Evolutionary conservation across 2,329 filamentous ascomycete genomes (phyloP), one percentile per base, ranked within the genome.

Genomic region (Pleoardoris graminearum): DNA sequence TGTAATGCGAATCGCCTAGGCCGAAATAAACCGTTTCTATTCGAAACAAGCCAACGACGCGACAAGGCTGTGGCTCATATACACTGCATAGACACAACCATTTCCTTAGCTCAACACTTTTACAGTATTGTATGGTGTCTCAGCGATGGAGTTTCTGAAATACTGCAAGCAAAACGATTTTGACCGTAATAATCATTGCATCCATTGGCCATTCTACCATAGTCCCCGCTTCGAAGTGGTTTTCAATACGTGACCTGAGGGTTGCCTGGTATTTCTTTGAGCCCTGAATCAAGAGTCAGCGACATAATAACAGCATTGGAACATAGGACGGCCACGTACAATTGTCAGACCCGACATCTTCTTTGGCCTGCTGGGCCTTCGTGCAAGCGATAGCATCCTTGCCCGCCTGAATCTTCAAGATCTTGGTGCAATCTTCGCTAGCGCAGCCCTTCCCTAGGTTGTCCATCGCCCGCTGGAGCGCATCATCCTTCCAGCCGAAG

Each of bases 371-470:
- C 48, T 63, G 61, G 12, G 51, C 30, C 43, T 63, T 63, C 5
- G 57, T 62, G 44, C 61, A 63, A 1, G 33, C 61, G 50, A 63
- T 62, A 11, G 59, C 61, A 50, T 59, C 54, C 32, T 59, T 59
- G 5, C 59, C 59, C 19, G 36, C 30, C 29, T 63, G 61, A n/a
- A 62, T 58, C 38, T 52, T 60, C 29, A 63, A 37, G 14, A 57
- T 53, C 39, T 51, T 33, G 12, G 48, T 54, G 37, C 61, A 63
- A 23, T 60, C 51, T 30, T 63, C 61, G 25, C 55, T 59, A 8
- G 52, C 55, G 27, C 61, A 63, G 12, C 50, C 51, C 16, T 42
- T 59, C 0, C 61, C 61, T 7, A 63, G 50, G 27, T 45, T 50
- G 33, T 62, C 57, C 57, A 62, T 62, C n/a, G 48, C 59, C 14